phyloP scores from a whole-genome alignment of 139 green algal genomes.

The Micromonas commoda region DNA sequence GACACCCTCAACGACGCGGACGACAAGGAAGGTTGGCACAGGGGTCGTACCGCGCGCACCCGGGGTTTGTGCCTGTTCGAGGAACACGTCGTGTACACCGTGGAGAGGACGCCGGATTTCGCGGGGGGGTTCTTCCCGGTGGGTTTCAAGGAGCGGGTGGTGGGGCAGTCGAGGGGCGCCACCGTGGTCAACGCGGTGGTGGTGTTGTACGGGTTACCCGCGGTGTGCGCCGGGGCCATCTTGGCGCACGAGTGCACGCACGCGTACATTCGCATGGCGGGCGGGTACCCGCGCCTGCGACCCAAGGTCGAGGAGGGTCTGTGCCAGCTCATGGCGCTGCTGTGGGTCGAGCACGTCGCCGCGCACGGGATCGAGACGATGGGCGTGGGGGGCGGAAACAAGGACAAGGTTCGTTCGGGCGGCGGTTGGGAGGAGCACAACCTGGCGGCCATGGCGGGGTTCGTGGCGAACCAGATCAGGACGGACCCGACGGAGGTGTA shows the following conservation, averaged over 20 bases:
- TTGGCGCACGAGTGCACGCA: conserved; percentile 90
- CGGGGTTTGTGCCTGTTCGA: conserved; percentile 67
- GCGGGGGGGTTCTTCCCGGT: not conserved
- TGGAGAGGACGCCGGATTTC: conserved; percentile 9
- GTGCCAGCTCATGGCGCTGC: conserved; percentile 82
- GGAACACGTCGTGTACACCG: conserved; percentile 47
- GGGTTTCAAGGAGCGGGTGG: not conserved
- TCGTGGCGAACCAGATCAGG: conserved; percentile 73
- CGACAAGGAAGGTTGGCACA: conserved; percentile 42
- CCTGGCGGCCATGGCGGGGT: conserved; percentile 37
- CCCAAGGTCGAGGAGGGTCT: conserved; percentile 77
- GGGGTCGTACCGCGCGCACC: conserved; percentile 50
- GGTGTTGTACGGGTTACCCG: conserved; percentile 78
- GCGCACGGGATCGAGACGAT: not conserved
- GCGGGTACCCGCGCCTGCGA: conserved; percentile 49
- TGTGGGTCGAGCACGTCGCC: conserved; percentile 65
- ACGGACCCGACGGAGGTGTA: conserved; percentile 69
- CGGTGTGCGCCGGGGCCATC: conserved; percentile 71
- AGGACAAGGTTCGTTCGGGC: conserved; percentile 3
- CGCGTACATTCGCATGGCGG: conserved; percentile 68
- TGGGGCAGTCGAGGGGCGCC: not conserved
- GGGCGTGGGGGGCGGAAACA: not conserved
- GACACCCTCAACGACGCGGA: conserved; percentile 55
- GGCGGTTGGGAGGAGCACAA: conserved; percentile 11
- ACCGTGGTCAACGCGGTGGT: conserved; percentile 74